These are phyloP conservation scores for Naegleria fowleri DNA, from an alignment of 208 protist species.

Conservation along the genomic window DNA sequence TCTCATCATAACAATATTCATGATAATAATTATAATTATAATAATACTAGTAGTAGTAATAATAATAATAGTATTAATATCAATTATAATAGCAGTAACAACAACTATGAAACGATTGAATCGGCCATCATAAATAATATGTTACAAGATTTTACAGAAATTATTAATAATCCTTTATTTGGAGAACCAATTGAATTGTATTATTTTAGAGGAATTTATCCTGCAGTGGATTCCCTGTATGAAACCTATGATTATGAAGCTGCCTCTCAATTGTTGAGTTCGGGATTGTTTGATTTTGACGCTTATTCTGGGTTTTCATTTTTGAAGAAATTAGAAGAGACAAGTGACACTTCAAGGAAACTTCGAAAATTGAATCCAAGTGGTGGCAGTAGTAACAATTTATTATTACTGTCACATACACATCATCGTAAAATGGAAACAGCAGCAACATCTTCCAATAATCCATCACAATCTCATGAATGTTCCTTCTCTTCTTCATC, in stretches of 20 bases:
- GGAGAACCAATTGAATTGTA: neutral
- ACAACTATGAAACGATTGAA: no score
- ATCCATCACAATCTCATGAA: no score
- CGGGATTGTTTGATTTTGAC: neutral
- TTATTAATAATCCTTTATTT: neutral
- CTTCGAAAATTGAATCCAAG: neutral
- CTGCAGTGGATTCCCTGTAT: neutral
- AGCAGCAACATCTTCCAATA: neutral
- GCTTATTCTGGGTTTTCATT: neutral
- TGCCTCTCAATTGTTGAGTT: neutral
- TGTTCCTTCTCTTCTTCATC: no score
- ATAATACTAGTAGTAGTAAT: no score
- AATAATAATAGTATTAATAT: no score
- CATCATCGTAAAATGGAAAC: neutral
- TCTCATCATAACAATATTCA: no score
- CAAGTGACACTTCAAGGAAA: neutral
- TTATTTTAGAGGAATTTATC: neutral
- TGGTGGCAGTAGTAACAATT: no score
- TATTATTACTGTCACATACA: no score
- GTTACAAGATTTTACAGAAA: neutral
- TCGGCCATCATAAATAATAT: neutral
- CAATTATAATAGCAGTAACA: no score
- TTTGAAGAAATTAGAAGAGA: neutral
- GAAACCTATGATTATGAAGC: neutral
- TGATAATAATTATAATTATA: no score